phyloP scores from a whole-genome alignment of 225 moss, liverwort and hornwort genomes.

The Physcomitrellopsis africana region DNA sequence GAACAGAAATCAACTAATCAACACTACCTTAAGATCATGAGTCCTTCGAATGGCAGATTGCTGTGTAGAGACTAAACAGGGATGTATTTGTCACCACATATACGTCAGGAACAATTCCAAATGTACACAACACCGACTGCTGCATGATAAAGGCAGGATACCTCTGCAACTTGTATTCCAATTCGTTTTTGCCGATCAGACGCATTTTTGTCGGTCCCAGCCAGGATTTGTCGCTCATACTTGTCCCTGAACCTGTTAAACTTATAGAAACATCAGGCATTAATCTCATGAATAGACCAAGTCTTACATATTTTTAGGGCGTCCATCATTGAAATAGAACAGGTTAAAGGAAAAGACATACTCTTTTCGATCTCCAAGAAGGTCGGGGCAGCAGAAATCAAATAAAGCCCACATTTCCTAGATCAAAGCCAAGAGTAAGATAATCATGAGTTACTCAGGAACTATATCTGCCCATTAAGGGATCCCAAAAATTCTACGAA shows the following conservation, averaged over 20 bases:
- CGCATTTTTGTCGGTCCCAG: conserved; percentile 68
- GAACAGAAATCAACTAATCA: neutral
- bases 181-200: conserved; percentile 73
- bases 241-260: conserved; percentile 59
- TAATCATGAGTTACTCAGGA: neutral
- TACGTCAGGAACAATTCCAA: neutral
- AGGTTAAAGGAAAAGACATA: conserved; percentile 23
- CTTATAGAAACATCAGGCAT: neutral
- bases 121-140: neutral
- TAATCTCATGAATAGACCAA: neutral
- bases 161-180: conserved; percentile 75
- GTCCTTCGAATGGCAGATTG: neutral
- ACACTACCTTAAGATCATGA: neutral
- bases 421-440: neutral
- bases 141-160: conserved; percentile 15
- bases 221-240: conserved; percentile 70
- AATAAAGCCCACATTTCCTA: conserved; percentile 93
- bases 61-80: neutral
- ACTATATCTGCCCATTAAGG: neutral
- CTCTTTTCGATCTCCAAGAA: conserved; percentile 80
- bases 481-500: neutral
- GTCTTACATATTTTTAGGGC: neutral
- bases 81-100: neutral
- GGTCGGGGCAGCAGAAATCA: conserved; percentile 76
- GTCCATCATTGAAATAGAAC: neutral